These are phyloP conservation scores for Colletotrichum orchidophilum DNA, from an alignment of 2,329 filamentous ascomycete species.

Conservation along the genomic window DNA sequence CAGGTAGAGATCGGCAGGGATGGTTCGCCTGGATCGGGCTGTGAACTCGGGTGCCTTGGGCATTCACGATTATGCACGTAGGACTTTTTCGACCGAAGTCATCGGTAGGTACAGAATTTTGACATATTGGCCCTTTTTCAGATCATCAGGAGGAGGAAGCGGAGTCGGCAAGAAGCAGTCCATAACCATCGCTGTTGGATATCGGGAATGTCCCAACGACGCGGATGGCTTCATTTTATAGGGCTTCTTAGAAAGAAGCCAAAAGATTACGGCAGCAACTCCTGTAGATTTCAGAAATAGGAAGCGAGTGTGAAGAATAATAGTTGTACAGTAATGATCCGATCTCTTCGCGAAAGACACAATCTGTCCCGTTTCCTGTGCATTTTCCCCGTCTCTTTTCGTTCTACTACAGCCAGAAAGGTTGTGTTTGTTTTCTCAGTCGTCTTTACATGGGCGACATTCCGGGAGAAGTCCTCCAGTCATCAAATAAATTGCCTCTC, in stretches of 20 bases:
- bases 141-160: background rate
- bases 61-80: constrained; percentile 27
- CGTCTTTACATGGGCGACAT: background rate
- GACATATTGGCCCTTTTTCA: background rate
- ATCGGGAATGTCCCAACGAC: background rate
- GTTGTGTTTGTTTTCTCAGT: background rate
- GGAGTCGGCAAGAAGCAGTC: background rate
- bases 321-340: constrained; percentile 39
- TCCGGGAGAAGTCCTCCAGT: background rate
- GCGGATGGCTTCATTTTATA: background rate
- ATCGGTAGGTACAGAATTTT: background rate
- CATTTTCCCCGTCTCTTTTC: background rate
- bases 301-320: constrained; percentile 42
- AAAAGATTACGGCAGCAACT: constrained; percentile 19
- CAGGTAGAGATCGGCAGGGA: background rate
- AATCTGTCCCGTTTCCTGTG: constrained; percentile 12
- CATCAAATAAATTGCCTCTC: background rate
- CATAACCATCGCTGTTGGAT: background rate
- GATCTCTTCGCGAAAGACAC: constrained; percentile 1
- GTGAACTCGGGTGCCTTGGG: constrained; percentile 1
- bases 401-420: background rate
- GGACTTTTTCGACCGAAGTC: background rate
- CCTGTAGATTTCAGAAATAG: constrained; percentile 8
- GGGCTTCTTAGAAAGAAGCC: background rate
- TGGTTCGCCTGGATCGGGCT: background rate